phyloP scores from a whole-genome alignment of 495 filamentous ascomycete species.

The Penicillium bovifimosum region DNA sequence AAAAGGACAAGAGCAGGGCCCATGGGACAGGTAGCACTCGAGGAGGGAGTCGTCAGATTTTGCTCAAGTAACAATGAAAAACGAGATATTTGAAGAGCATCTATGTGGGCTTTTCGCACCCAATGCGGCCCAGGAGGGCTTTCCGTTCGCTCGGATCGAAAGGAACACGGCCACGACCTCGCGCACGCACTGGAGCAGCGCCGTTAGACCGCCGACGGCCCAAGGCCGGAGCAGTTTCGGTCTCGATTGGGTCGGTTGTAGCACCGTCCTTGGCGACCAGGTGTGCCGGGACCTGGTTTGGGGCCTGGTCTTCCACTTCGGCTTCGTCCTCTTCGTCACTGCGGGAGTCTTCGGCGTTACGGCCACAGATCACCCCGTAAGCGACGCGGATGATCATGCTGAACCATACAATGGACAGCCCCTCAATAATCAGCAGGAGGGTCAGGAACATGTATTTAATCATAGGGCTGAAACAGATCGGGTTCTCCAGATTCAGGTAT shows the following conservation, averaged over 20 bases:
- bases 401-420: slow-evolving; percentile 82
- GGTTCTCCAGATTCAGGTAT: slow-evolving; percentile 60
- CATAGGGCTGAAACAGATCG: slow-evolving; percentile 67
- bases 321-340: slow-evolving; percentile 80
- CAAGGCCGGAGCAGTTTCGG: slow-evolving; percentile 34
- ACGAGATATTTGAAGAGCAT: slow-evolving; percentile 5
- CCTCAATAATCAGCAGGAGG: slow-evolving; percentile 72
- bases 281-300: slow-evolving; percentile 37
- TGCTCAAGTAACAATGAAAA: slow-evolving; percentile 9
- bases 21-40: slow-evolving; percentile 16
- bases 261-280: slow-evolving; percentile 24
- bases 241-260: slow-evolving; percentile 18
- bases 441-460: slow-evolving; percentile 72
- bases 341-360: slow-evolving; percentile 76
- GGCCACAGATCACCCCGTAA: slow-evolving; percentile 64
- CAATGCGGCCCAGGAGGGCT: slow-evolving; percentile 66
- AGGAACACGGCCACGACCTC: slow-evolving; percentile 45
- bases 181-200: slow-evolving; percentile 28
- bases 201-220: slow-evolving; percentile 44
- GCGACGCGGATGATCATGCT: slow-evolving; percentile 80
- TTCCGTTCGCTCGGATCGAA: slow-evolving; percentile 68
- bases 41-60: slow-evolving; percentile 18
- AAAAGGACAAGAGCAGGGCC: slow-evolving; percentile 9
- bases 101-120: slow-evolving; percentile 60
- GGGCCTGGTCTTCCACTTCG: slow-evolving; percentile 39